These are phyloP conservation scores for Uromyces viciae-fabae DNA, from an alignment of 1,284 basidiomycete genomes.

Conservation along the genomic window DNA sequence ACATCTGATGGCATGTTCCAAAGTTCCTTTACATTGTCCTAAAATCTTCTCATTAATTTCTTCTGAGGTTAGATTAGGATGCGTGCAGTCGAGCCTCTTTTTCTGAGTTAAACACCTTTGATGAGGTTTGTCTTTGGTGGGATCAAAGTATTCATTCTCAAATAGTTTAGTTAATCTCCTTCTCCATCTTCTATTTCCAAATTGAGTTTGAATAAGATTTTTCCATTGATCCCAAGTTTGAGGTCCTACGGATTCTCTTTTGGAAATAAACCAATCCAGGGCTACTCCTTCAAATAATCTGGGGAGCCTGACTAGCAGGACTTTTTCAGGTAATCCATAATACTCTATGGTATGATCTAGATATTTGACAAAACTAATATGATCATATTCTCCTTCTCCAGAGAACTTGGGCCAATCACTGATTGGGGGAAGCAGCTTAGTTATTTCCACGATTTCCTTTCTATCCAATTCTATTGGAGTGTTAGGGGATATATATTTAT, in stretches of 20 bases:
- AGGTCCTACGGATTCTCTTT: neutral
- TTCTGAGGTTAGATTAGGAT: neutral
- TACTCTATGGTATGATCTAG: neutral
- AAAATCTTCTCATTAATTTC: neutral
- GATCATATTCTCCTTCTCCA: neutral
- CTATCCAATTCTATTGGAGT: too few relatives aligned
- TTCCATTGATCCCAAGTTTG: neutral
- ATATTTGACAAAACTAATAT: neutral
- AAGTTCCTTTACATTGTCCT: neutral
- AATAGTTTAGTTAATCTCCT: neutral
- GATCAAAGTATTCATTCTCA: conserved; percentile 6
- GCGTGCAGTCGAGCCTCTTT: neutral
- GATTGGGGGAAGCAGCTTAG: neutral
- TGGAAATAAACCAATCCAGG: neutral
- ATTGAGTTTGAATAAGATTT: neutral
- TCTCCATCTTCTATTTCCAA: neutral
- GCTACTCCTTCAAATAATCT: neutral
- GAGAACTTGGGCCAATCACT: neutral
- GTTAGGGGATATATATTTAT: too few relatives aligned
- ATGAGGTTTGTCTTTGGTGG: neutral
- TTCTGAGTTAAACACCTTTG: neutral
- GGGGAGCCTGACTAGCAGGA: neutral
- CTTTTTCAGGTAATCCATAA: neutral
- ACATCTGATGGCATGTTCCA: neutral
- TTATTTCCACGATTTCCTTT: neutral